Evolutionary conservation across 305 asterid species (phyloP).

Genomic region (Fraxinus dipetala): DNA sequence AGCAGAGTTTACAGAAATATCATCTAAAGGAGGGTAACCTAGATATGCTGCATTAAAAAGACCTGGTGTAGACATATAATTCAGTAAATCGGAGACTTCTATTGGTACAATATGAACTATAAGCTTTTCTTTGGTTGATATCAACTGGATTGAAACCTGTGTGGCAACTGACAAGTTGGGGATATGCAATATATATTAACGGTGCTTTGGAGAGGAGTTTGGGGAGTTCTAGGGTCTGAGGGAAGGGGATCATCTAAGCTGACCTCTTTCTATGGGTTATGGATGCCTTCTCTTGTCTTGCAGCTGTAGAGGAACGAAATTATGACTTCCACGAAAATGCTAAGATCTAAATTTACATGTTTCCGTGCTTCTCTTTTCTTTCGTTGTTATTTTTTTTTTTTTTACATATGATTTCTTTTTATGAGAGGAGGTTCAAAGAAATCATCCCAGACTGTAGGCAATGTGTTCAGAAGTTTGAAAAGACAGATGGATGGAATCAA

Average conservation of each 20-base stretch:
- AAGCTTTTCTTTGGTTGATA: not conserved
- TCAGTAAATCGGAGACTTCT: not conserved
- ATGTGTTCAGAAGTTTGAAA: not conserved
- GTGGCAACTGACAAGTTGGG: not conserved
- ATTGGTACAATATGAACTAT: not conserved
- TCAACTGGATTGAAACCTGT: not conserved
- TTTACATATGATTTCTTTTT: not conserved
- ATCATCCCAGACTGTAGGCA: not conserved
- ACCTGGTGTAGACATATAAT: not conserved
- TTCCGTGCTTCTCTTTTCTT: not conserved
- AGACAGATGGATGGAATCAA: not conserved
- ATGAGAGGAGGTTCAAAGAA: not conserved
- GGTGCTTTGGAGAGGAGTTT: not conserved
- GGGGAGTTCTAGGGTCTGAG: not conserved
- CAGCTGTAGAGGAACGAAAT: not conserved
- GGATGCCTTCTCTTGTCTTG: not conserved
- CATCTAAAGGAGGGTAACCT: not conserved
- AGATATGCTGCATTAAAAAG: not conserved
- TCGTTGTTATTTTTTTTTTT: not conserved
- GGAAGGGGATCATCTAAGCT: not conserved
- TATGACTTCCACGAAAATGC: not conserved
- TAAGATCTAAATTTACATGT: not conserved
- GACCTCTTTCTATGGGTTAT: not conserved
- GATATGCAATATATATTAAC: not conserved
- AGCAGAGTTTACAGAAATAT: not conserved